Conservation (phyloP, 148 eudicot species). For the Camellia lanceoleosa region DNA sequence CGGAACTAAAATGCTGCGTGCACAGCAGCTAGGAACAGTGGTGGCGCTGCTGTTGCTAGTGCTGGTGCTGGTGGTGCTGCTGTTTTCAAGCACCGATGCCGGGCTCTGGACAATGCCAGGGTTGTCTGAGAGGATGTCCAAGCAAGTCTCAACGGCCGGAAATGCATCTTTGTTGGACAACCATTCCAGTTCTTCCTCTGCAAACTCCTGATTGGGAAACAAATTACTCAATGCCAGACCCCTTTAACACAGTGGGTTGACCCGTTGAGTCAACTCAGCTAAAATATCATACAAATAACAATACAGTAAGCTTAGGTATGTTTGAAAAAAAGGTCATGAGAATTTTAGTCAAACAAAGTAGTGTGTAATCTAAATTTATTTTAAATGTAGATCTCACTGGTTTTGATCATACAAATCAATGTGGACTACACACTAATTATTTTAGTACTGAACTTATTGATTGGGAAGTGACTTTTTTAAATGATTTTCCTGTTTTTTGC, state of each 20-base stretch:
- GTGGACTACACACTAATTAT: too few relatives aligned
- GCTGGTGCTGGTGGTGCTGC: slow-evolving; percentile 33
- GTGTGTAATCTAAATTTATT: too few relatives aligned
- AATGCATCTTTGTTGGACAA: slow-evolving; percentile 79
- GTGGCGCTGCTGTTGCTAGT: slow-evolving; percentile 15
- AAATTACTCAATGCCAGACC: slow-evolving; percentile 6
- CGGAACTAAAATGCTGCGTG: slow-evolving; percentile 40
- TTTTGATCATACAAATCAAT: too few relatives aligned
- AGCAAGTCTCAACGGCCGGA: slow-evolving; percentile 67
- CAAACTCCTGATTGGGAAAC: slow-evolving; percentile 45
- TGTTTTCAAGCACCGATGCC: slow-evolving; percentile 62
- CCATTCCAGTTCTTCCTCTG: slow-evolving; percentile 87
- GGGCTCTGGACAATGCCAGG: slow-evolving; percentile 44
- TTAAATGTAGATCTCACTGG: too few relatives aligned
- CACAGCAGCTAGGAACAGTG: slow-evolving; percentile 19
- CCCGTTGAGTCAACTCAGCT: background rate
- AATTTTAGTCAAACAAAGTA: too few relatives aligned
- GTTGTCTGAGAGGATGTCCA: slow-evolving; percentile 49
- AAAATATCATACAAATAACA: too few relatives aligned
- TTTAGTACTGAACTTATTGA: too few relatives aligned
- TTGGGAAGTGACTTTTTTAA: too few relatives aligned
- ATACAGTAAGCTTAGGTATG: too few relatives aligned
- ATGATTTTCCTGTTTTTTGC: too few relatives aligned
- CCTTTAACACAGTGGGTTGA: background rate
- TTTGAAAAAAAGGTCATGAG: too few relatives aligned